Percentiles rank a stretch among this genome's conserved stretches.
These are phyloP conservation scores for Aegilops bicornis DNA, from an alignment of 176 grass and related monocot species.

Conservation along the genomic window DNA sequence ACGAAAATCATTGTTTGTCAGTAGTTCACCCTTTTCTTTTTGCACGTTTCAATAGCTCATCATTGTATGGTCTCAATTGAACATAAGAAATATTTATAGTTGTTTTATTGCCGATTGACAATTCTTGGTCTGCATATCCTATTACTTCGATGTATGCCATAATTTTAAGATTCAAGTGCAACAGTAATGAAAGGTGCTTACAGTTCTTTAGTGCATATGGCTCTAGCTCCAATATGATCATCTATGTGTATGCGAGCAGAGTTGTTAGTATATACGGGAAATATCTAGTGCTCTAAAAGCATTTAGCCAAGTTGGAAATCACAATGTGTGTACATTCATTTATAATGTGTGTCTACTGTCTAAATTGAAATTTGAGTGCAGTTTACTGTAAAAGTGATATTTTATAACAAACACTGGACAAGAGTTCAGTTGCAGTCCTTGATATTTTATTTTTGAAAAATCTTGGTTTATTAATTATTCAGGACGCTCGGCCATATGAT, in stretches of 20 bases:
- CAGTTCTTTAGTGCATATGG: not conserved
- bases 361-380: not conserved
- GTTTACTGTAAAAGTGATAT: not conserved
- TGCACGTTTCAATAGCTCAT: no score
- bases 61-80: not conserved
- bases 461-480: not conserved
- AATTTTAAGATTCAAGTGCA: not conserved
- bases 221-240: not conserved
- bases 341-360: not conserved
- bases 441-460: not conserved
- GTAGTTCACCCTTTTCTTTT: not conserved
- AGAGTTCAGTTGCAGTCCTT: constrained; percentile 11
- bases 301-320: not conserved
- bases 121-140: constrained; percentile 4
- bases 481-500: constrained; percentile 21
- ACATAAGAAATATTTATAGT: not conserved
- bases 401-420: not conserved
- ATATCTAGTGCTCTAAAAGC: not conserved
- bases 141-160: constrained; percentile 11
- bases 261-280: not conserved
- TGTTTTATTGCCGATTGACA: not conserved
- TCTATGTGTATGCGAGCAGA: not conserved
- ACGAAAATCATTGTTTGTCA: not conserved
- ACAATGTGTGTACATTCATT: not conserved
- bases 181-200: not conserved